phyloP scores from a whole-genome alignment of 208 protist species.

The Leishmania amazonensis region DNA sequence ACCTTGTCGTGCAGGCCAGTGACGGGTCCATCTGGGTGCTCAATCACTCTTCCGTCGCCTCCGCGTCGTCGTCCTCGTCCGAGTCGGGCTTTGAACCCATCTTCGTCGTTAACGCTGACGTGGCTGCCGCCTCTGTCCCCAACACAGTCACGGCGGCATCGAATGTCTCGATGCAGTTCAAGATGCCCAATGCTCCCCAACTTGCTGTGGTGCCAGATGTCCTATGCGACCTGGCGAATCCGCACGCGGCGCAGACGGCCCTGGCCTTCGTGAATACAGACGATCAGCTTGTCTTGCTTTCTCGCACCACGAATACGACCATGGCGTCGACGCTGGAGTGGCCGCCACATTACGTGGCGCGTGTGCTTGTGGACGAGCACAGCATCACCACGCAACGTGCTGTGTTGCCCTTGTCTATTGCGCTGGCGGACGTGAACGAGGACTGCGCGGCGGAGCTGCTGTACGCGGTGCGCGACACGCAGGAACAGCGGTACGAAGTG shows the following conservation, averaged over 20 bases:
- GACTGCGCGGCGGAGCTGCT: slow-evolving; percentile 68
- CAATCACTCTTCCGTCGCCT: slow-evolving; percentile 10
- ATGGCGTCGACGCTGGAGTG: neutral
- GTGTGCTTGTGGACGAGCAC: slow-evolving; percentile 13
- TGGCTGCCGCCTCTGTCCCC: neutral
- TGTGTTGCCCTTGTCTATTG: slow-evolving; percentile 38
- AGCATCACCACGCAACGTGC: neutral
- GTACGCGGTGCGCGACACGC: slow-evolving; percentile 40
- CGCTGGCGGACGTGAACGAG: slow-evolving; percentile 57
- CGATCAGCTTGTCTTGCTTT: slow-evolving; percentile 31
- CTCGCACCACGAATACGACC: neutral
- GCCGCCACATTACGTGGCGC: slow-evolving; percentile 22
- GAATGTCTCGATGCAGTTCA: neutral
- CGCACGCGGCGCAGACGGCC: slow-evolving; percentile 10
- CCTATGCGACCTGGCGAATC: neutral
- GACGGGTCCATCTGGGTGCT: slow-evolving; percentile 45
- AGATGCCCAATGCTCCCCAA: slow-evolving; percentile 11
- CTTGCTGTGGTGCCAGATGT: slow-evolving; percentile 16
- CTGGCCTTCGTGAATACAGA: slow-evolving; percentile 39
- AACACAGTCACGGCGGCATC: neutral
- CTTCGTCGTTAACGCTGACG: neutral
- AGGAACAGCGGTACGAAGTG: slow-evolving; percentile 29
- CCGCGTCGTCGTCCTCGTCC: neutral
- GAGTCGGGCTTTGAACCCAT: neutral
- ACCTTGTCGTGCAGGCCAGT: slow-evolving; percentile 48